Evolutionary conservation across 1,284 basidiomycete species (phyloP).

Genomic region (Ustilago lituana): DNA sequence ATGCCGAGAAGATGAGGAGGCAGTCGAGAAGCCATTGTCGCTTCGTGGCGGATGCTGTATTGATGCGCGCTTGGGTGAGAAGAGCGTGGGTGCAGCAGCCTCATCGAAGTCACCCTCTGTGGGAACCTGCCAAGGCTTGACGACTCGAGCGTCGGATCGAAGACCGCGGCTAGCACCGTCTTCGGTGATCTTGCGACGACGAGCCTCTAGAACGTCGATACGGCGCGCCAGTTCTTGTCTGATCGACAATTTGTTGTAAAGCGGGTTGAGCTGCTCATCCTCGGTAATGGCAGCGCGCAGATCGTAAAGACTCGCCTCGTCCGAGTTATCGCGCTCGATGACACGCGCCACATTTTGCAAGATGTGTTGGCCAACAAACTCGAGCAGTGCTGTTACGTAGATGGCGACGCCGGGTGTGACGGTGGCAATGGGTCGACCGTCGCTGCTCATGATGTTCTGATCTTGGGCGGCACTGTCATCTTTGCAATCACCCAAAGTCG

Average conservation of each 20-base stretch:
- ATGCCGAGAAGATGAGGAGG: slow-evolving; percentile 12
- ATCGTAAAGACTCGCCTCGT: slow-evolving; percentile 58
- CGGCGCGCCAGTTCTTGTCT: slow-evolving; percentile 36
- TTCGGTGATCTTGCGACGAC: slow-evolving; percentile 21
- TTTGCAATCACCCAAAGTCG: slow-evolving; percentile 53
- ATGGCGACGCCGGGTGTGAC: slow-evolving; percentile 61
- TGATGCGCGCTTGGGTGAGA: slow-evolving; percentile 38
- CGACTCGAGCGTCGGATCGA: slow-evolving; percentile 27
- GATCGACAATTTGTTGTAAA: slow-evolving; percentile 50
- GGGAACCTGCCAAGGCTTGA: slow-evolving; percentile 56
- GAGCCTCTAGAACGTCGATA: slow-evolving; percentile 27
- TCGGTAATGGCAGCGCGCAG: slow-evolving; percentile 57
- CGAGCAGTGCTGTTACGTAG: slow-evolving; percentile 62
- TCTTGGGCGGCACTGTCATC: slow-evolving; percentile 49
- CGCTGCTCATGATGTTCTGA: slow-evolving; percentile 61
- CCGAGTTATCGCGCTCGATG: slow-evolving; percentile 63
- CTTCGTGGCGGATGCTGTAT: slow-evolving; percentile 14
- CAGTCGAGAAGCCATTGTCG: slow-evolving; percentile 6
- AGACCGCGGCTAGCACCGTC: slow-evolving; percentile 15
- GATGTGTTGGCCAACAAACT: slow-evolving; percentile 57
- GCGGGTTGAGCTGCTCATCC: slow-evolving; percentile 49
- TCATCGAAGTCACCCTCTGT: slow-evolving; percentile 54
- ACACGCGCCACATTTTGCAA: slow-evolving; percentile 56
- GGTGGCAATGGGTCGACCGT: slow-evolving; percentile 63
- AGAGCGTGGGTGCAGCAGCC: slow-evolving; percentile 44